phyloP scores from a whole-genome alignment of 164 flowering plant genomes.

The Cinnamomum micranthum region DNA sequence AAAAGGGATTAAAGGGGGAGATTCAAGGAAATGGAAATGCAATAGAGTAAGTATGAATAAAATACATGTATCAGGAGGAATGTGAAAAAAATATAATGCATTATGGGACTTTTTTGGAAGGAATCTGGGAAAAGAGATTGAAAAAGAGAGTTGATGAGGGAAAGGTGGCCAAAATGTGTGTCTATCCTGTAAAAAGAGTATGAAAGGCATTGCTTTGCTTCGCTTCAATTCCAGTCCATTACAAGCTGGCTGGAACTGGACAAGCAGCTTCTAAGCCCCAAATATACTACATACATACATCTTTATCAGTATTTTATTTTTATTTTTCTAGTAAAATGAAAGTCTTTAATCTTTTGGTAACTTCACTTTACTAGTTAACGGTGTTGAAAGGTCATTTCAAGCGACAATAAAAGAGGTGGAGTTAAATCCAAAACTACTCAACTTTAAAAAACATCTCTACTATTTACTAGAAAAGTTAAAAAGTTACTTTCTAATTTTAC shows the following conservation, averaged over 20 bases:
- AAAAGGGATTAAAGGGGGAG: slow-evolving; percentile 1
- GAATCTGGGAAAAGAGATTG: neutral
- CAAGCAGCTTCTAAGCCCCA: slow-evolving; percentile 10
- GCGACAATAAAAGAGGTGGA: no score
- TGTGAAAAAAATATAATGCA: neutral
- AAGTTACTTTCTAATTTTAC: no score
- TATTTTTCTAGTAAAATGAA: no score
- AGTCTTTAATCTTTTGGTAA: no score
- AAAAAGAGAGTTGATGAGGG: slow-evolving; percentile 3
- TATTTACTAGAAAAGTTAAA: no score
- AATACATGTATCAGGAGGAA: no score
- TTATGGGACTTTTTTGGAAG: neutral
- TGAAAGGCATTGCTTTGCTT: neutral
- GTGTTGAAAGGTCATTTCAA: no score
- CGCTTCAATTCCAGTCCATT: slow-evolving; percentile 12
- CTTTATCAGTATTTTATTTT: no score
- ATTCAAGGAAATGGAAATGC: slow-evolving; percentile 14
- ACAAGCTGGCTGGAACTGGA: slow-evolving; percentile 24
- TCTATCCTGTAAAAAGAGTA: neutral
- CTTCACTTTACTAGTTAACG: no score
- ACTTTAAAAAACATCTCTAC: no score
- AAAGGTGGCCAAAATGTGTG: neutral
- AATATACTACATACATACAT: no score
- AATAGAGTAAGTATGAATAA: neutral
- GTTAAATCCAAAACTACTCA: no score